phyloP scores from a whole-genome alignment of 768 basidiomycete genomes.

The Lentinula edodes region DNA sequence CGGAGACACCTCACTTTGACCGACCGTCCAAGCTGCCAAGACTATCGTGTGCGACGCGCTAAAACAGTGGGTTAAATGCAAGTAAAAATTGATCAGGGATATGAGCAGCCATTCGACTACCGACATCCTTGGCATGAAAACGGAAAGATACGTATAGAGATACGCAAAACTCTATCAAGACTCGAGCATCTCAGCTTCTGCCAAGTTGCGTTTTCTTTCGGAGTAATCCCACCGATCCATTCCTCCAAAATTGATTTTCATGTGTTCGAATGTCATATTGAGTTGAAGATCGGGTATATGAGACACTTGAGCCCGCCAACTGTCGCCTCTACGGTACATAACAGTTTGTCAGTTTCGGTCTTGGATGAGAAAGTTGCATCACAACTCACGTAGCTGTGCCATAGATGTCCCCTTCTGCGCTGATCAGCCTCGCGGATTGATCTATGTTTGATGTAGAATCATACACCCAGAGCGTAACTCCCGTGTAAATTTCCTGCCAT shows the following conservation, averaged over 20 bases:
- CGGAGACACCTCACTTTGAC: neutral
- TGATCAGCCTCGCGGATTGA: constrained; percentile 63
- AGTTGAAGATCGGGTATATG: constrained; percentile 73
- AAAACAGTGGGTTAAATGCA: neutral
- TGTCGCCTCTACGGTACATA: constrained; percentile 56
- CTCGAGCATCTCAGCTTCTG: constrained; percentile 34
- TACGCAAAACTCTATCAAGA: neutral
- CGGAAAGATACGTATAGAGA: neutral
- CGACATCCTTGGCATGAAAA: neutral
- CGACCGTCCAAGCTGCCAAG: neutral
- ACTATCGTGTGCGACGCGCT: neutral
- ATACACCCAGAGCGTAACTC: constrained; percentile 72
- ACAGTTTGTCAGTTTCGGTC: neutral
- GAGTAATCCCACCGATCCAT: constrained; percentile 65
- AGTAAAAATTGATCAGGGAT: neutral
- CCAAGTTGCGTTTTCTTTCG: constrained; percentile 60
- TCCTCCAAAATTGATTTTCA: constrained; percentile 74
- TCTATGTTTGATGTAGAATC: constrained; percentile 62
- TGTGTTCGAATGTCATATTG: constrained; percentile 49
- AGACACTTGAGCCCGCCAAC: constrained; percentile 68
- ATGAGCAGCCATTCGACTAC: neutral
- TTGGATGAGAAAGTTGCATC: neutral
- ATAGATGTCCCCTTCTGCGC: constrained; percentile 55
- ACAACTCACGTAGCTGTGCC: constrained; percentile 71
- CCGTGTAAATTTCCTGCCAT: constrained; percentile 70